Base-by-base conservation (phyloP, 495 filamentous ascomycete species). In the Xylaria longipes region DNA sequence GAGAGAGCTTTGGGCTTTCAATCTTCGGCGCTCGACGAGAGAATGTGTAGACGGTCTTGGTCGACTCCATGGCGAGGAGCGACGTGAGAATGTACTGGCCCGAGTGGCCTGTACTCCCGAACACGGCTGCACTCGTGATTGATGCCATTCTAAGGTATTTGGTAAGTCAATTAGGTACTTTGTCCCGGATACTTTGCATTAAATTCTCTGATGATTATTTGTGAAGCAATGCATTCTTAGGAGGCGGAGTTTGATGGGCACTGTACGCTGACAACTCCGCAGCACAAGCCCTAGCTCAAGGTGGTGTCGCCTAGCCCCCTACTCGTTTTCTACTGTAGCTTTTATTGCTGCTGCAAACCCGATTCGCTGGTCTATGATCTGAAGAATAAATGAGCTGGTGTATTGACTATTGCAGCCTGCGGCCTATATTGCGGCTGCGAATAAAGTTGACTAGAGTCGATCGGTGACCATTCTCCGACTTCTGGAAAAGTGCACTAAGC, bases 21-120 rank as follows among this genome's bases (percentile, higher is more conserved):
- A 43, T 41, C 48, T 39, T 69, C n/a, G 15, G 66, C 37, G 50
- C 66, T 60, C 20, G 66, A 69, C 48, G 33, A n/a, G 50, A 41
- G 7, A 35, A 22, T 20, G 52, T 57, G 25, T 43, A 69, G 33
- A 69, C 52, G 1, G 52, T 58, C 35, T 69, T 69, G 17, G 27
- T 57, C 29, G 52, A 69, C 25, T 50, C 43, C 15, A 35, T 60
- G 15, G 52, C 52, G 25, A 56, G 52, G 25, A 56, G 52, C 4
- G 52, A 56, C 2, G 52, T 12, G 52, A 56, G 52, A 56, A 56
- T 56, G 52, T 56, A 31, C 52, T 56, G 27, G 27, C 52, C 52
- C 15, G 52, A 56, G 52, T 56, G 52, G 12, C 52, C 52, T 56
- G 52, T 56, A 31, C 52, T 56, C 27, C 52, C 52, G 52, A 31